phyloP scores from a whole-genome alignment of 2,329 filamentous ascomycete species.

The Trichoderma sp. region DNA sequence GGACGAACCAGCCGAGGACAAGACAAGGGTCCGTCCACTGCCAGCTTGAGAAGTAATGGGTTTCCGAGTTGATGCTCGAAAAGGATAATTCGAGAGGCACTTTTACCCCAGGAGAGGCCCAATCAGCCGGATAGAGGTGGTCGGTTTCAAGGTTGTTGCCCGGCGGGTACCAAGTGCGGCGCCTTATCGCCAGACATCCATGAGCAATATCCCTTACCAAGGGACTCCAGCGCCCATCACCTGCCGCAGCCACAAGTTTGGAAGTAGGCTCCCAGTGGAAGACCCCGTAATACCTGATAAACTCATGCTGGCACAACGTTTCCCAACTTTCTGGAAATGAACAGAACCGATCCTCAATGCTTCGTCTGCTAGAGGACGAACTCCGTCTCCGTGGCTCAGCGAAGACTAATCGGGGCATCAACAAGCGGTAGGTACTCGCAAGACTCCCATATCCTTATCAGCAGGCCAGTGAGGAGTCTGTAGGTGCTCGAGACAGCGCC shows the following conservation, averaged over 20 bases:
- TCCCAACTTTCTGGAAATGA: not conserved
- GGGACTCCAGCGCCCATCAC: conserved; percentile 1
- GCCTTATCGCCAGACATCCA: not conserved
- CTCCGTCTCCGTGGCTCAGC: not conserved
- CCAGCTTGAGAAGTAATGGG: not conserved
- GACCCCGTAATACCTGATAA: too few species aligned
- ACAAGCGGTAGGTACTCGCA: too few species aligned
- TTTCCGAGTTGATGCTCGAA: not conserved
- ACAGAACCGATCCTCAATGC: not conserved
- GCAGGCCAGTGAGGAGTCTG: not conserved
- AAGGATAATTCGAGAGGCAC: not conserved
- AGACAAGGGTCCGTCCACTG: not conserved
- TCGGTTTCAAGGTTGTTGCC: not conserved
- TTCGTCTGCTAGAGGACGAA: not conserved
- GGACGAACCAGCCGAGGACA: not conserved
- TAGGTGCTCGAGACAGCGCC: not conserved
- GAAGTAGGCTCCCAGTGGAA: not conserved
- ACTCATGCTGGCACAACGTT: too few species aligned
- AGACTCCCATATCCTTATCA: not conserved
- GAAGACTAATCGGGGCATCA: not conserved
- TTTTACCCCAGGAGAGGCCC: not conserved
- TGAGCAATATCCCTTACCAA: not conserved
- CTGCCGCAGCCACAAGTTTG: too few species aligned
- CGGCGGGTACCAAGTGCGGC: too few species aligned
- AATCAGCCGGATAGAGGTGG: not conserved